Percentiles rank a stretch among this genome's conserved stretches.
Conservation (phyloP, 2,329 filamentous ascomycete genomes). For the Penicillium oxalicum region DNA sequence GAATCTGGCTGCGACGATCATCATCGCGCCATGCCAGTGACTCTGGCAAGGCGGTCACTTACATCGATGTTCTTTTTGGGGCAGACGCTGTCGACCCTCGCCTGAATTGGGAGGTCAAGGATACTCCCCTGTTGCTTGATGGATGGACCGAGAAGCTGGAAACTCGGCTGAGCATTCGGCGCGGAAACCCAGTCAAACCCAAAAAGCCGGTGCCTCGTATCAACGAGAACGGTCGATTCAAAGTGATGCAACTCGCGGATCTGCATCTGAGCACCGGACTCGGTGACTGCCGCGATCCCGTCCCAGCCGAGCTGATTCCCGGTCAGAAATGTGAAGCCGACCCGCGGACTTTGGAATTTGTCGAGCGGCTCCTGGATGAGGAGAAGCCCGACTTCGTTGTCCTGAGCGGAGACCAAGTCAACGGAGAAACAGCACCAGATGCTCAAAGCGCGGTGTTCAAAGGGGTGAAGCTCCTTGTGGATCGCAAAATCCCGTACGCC, state of each 20-base stretch:
- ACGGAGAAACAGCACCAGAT: slow-evolving; percentile 87
- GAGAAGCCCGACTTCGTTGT: slow-evolving; percentile 92
- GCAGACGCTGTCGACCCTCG: slow-evolving; percentile 87
- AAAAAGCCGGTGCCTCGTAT: slow-evolving; percentile 71
- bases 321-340: slow-evolving; percentile 80
- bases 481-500: slow-evolving; percentile 85
- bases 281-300: slow-evolving; percentile 77
- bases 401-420: slow-evolving; percentile 88
- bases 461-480: slow-evolving; percentile 74
- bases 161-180: slow-evolving; percentile 70
- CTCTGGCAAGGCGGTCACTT: slow-evolving; percentile 67
- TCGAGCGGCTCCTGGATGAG: slow-evolving; percentile 75
- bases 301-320: slow-evolving; percentile 65
- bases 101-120: slow-evolving; percentile 73
- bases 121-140: slow-evolving; percentile 67
- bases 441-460: slow-evolving; percentile 93
- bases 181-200: slow-evolving; percentile 59
- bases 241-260: slow-evolving; percentile 95
- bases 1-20: slow-evolving; percentile 76
- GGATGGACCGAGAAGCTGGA: slow-evolving; percentile 55
- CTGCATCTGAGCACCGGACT: slow-evolving; percentile 87
- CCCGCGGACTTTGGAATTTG: slow-evolving; percentile 82
- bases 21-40: slow-evolving; percentile 68
- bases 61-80: slow-evolving; percentile 80
- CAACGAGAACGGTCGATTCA: slow-evolving; percentile 85